phyloP scores from a whole-genome alignment of 2,329 filamentous ascomycete species.

The Botryotinia convoluta region DNA sequence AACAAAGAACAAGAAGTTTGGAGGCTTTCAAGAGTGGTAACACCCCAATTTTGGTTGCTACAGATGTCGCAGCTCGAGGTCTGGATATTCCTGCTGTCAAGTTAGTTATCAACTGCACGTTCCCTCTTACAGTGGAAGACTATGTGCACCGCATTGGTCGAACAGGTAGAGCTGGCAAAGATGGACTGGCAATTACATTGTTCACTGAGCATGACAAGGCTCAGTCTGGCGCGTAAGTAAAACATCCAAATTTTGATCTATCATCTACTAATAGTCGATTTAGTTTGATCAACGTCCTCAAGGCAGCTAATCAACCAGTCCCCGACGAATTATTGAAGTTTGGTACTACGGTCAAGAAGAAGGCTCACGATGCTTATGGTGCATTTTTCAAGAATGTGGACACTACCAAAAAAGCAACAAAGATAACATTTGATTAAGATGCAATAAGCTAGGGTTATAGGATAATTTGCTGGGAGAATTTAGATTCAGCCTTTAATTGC shows the following conservation, averaged over 20 bases:
- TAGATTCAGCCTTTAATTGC: slow-evolving; percentile 41
- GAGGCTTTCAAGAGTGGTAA: slow-evolving; percentile 86
- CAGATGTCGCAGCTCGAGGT: slow-evolving; percentile 91
- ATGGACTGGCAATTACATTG: slow-evolving; percentile 83
- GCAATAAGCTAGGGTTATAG: slow-evolving; percentile 6
- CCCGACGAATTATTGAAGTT: slow-evolving; percentile 92
- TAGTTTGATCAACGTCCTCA: slow-evolving; percentile 90
- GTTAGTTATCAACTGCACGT: slow-evolving; percentile 76
- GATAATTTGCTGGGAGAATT: slow-evolving; percentile 12
- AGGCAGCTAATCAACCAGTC: slow-evolving; percentile 85
- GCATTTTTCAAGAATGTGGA: slow-evolving; percentile 93
- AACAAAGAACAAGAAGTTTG: slow-evolving; percentile 81
- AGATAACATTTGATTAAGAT: slow-evolving; percentile 81
- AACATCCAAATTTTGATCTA: slow-evolving; percentile 25
- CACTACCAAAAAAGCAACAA: slow-evolving; percentile 78
- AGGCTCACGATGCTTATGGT: slow-evolving; percentile 91
- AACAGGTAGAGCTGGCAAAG: slow-evolving; percentile 88
- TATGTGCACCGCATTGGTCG: slow-evolving; percentile 97
- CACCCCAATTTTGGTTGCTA: slow-evolving; percentile 85
- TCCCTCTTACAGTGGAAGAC: slow-evolving; percentile 92
- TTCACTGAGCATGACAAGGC: slow-evolving; percentile 95
- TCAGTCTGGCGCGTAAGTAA: slow-evolving; percentile 81
- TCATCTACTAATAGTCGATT: slow-evolving; percentile 19
- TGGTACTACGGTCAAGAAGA: slow-evolving; percentile 98
- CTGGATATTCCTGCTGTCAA: slow-evolving; percentile 95